These are phyloP conservation scores for Mortierella sp. DNA, from an alignment of 371 early-diverging fungal species.

Conservation along the genomic window DNA sequence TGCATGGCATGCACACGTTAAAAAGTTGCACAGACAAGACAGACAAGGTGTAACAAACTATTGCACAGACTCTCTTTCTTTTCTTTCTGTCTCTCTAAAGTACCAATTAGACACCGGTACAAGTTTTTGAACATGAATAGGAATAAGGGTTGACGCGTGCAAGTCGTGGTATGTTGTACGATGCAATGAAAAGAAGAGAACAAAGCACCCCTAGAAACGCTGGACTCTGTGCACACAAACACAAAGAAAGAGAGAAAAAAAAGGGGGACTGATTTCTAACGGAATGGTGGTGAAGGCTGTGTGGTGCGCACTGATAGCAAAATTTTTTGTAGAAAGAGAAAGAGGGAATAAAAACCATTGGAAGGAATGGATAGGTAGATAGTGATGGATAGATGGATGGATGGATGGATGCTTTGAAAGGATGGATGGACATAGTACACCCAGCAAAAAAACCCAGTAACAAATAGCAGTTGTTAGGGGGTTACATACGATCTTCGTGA, in stretches of 20 bases:
- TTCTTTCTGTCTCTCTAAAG: too few species aligned
- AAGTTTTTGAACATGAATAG: too few species aligned
- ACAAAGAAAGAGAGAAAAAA: not conserved
- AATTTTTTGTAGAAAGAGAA: not conserved
- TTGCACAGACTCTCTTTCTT: not conserved
- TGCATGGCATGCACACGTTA: not conserved
- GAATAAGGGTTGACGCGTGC: too few species aligned
- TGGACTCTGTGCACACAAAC: too few species aligned
- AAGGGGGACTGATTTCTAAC: not conserved
- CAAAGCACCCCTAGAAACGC: too few species aligned
- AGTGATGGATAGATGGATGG: slow-evolving; percentile 10
- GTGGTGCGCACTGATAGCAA: slow-evolving; percentile 27
- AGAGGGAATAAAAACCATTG: not conserved
- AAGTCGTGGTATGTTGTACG: too few species aligned
- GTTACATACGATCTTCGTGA: slow-evolving; percentile 54
- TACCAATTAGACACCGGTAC: too few species aligned
- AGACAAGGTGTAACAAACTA: not conserved
- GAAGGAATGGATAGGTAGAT: not conserved
- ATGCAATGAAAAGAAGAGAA: too few species aligned
- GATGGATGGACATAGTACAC: slow-evolving; percentile 31
- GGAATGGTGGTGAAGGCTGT: slow-evolving; percentile 4
- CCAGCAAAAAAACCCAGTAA: not conserved
- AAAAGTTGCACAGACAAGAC: not conserved
- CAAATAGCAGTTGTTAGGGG: not conserved
- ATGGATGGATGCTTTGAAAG: slow-evolving; percentile 12